Evolutionary conservation across 345 rosid genomes (phyloP), one percentile per base, ranked within the genome.

Genomic region (Cochlearia excelsa): DNA sequence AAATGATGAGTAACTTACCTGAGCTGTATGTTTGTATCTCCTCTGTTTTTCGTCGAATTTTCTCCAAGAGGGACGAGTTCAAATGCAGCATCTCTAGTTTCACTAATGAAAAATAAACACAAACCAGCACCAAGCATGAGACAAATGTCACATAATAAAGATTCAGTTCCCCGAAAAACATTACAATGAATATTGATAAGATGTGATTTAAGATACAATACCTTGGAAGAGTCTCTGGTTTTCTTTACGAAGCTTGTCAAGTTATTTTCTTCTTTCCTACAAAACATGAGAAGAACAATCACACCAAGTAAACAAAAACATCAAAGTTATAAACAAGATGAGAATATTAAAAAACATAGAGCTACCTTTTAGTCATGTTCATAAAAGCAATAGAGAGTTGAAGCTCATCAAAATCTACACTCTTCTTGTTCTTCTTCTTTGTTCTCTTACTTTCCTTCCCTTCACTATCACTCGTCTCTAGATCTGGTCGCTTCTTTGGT

Each of bases 151-250:
- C 26, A 43, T 2, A 30, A 16, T 16, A 16, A 16, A 16, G 23
- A 16, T 16, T 16, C 23, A 1, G 4, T 10, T 60, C 42, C 35
- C 1, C 6, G n/a, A 30, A 27, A 41, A 55, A 28, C 31, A 16
- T 57, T 47, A 46, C 48, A 51, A 11, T 9, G n/a, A 9, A 26
- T 6, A 43, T 0, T 4, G 11, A 23, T 9, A 3, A 31, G 27
- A 34, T 26, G 48, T 6, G 7, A 26, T 46, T 40, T 34, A 16
- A 41, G 54, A 40, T 4, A 9, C 11, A 26, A 1, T 77, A 88
- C 96, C 96, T 74, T 95, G 85, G 59, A 88, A 68, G 49, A 92
- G 74, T 71, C 89, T 88, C 82, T 92, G 96, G 39, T 90, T 84
- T 71, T 86, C 95, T 38, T 79, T 80, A 43, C 79, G 88, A 33